Base-by-base conservation (phyloP, 768 basidiomycete genomes). In the Daedalea quercina region DNA sequence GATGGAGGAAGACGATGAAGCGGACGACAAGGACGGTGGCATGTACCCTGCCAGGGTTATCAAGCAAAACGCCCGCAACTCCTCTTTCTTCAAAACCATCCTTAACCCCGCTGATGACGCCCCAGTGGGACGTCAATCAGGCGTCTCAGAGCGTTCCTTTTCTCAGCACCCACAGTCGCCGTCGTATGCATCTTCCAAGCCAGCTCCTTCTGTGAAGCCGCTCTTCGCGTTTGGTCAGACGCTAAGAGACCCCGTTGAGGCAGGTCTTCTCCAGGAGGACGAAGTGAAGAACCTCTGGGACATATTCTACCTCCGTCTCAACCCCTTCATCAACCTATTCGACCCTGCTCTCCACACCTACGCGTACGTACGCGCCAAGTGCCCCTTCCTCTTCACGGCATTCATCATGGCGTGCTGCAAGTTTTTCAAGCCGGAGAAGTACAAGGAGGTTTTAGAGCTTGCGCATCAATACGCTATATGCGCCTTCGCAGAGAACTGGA, bases 251-350 rank as follows among this genome's bases (percentile, higher is more conserved):
- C 90, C 90, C 23, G 77, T 93, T 60, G 73, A 79, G 17, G 78
- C 81, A 51, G 87, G 85, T 33, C 75, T 90, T 58, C 71, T 93
- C 57, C 76, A 76, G 49, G 87, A 89, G 60, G 74, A 76, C 35
- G 82, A 86, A 53, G 88, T 87, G 43, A 77, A 78, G 60, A 74
- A 80, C 45, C 73, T 91, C 43, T 90, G 92, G 57, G 88, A 91
- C 65, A 71, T 80, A 55, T 77, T 93, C 64, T 91, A 87, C 70
- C 64, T 88, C 51, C 87, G 90, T 54, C 77, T 94, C 49, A 94
- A 94, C 65, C 89, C 91, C 12, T 91, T 93, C 67, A 83, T 93
- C 69, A 89, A 87, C 64, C 75, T 94, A 28, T 91, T 94, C 64
- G 92, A 94, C 70, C 88, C 91, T 34, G 73, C 79, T n/a, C 71